A percentile compares a stretch with the other conserved stretches of the same genome.
Evolutionary conservation across 352 stramenopile species (phyloP).

Genomic region (Phytophthora multivora): DNA sequence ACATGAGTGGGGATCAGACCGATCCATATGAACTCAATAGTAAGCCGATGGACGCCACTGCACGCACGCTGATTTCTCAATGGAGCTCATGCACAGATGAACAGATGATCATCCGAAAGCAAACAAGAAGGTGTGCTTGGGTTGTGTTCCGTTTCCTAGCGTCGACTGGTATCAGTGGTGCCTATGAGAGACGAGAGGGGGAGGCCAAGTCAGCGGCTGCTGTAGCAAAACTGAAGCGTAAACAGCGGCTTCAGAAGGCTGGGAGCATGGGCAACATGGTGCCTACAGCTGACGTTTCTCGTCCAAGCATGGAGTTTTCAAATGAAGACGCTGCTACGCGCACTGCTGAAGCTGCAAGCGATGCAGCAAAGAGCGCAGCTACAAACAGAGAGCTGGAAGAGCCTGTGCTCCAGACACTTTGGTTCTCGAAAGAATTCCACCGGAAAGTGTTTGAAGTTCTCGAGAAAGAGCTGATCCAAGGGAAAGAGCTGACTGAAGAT

Average conservation of each 20-base stretch:
- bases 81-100: conserved; percentile 70
- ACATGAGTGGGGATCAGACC: conserved; percentile 11
- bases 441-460: conserved; percentile 88
- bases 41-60: conserved; percentile 10
- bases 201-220: conserved; percentile 72
- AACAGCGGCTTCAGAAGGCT: conserved; percentile 59
- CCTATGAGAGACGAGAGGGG: conserved; percentile 70
- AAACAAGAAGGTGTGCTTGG: conserved; percentile 74
- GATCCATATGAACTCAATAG: neutral
- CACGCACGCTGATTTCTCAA: conserved; percentile 38
- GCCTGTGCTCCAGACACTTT: conserved; percentile 78
- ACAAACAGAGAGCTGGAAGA: conserved; percentile 76
- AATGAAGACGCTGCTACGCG: conserved; percentile 59
- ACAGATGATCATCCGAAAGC: conserved; percentile 69
- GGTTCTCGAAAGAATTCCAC: conserved; percentile 89
- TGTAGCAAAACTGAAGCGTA: conserved; percentile 74
- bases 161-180: conserved; percentile 70
- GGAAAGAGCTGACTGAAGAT: conserved; percentile 70
- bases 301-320: conserved; percentile 40
- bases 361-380: conserved; percentile 78
- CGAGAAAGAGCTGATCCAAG: conserved; percentile 78
- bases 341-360: conserved; percentile 77
- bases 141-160: conserved; percentile 85
- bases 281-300: conserved; percentile 18
- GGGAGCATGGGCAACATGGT: conserved; percentile 19